Evolutionary conservation across 371 early-diverging fungal genomes (phyloP).

Genomic region (Thermomucor indicae-seudaticae): DNA sequence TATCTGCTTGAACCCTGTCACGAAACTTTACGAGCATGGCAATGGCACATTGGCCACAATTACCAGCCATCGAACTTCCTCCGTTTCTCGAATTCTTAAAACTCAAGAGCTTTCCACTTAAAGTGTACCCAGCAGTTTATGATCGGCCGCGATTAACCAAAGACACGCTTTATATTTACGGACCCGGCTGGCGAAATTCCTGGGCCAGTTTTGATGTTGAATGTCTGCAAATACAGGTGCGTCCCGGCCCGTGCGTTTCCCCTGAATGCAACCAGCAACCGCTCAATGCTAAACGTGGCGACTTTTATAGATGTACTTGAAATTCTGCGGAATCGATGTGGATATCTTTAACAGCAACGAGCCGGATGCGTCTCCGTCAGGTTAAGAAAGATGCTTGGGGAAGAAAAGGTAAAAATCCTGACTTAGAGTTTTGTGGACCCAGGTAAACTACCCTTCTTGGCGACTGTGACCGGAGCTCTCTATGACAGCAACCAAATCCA

Average conservation of each 20-base stretch:
- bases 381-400: constrained; percentile 12
- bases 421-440: not conserved
- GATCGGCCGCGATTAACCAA: constrained; percentile 24
- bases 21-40: too few species aligned
- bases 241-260: not conserved
- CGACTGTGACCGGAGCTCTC: constrained; percentile 32
- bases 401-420: not conserved
- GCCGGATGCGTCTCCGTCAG: constrained; percentile 41
- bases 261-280: not conserved
- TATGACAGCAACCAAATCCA: constrained; percentile 29
- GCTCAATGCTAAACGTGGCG: not conserved
- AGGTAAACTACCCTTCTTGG: constrained; percentile 42
- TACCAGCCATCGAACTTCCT: constrained; percentile 38
- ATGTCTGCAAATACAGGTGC: constrained; percentile 40
- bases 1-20: too few species aligned
- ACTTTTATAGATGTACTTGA: constrained; percentile 35
- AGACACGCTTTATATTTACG: constrained; percentile 42
- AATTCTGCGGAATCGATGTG: constrained; percentile 37
- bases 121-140: constrained; percentile 36
- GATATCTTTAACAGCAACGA: constrained; percentile 32
- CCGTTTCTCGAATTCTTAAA: constrained; percentile 39
- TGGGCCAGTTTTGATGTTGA: constrained; percentile 43
- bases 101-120: constrained; percentile 40
- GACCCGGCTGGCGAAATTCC: constrained; percentile 35
- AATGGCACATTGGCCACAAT: constrained; percentile 73